Base-by-base conservation (phyloP, 2,329 filamentous ascomycete genomes). In the Hymenoscyphus linearis region DNA sequence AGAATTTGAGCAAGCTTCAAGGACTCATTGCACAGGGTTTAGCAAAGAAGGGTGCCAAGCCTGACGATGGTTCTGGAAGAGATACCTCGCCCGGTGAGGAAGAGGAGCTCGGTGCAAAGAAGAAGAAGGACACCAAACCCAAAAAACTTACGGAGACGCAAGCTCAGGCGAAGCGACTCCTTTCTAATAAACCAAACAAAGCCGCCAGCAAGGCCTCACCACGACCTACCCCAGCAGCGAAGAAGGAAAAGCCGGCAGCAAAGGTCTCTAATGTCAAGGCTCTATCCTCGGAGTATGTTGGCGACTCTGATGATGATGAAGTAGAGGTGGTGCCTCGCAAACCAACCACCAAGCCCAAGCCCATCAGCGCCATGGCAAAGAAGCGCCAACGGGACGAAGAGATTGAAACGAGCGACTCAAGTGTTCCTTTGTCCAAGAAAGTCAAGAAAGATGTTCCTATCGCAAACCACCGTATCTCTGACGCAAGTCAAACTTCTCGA, bases 1-100 rank as follows among this genome's bases (percentile, higher is more conserved):
- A 82, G 57, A 82, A 80, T 57, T 73, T 88, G 36, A 87, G 85
- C 74, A 84, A 82, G 67, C 74, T 88, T 9, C 85, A 87, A 66
- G 82, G 80, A 12, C 79, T 80, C 10, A 77, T 88, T 52, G 83
- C 81, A 55, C 82, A 81, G 69, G 79, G 79, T 2, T 76, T 81
- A 10, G 77, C 82, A 1, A 84, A 81, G 69, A 77, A 78, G 65
- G 79, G 79, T 64, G 74, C 77, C 5, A 78, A 82, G 60, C 82
- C 80, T 67, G 73, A 65, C 22, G 82, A 85, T 22, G 81, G 81
- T 14, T 75, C 77, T 13, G 76, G 75, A 59, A 75, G 70, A 52
- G 74, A 74, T 25, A 75, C 73, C 14, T 65, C 70, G 3, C 62
- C 47, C 18, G 74, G 75, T 53, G 74, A 70, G 73, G 58, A 78